A percentile compares a stretch with the other conserved stretches of the same genome.
These are phyloP conservation scores for Nemania bipapillata DNA, from an alignment of 2,329 filamentous ascomycete genomes.

Conservation along the genomic window DNA sequence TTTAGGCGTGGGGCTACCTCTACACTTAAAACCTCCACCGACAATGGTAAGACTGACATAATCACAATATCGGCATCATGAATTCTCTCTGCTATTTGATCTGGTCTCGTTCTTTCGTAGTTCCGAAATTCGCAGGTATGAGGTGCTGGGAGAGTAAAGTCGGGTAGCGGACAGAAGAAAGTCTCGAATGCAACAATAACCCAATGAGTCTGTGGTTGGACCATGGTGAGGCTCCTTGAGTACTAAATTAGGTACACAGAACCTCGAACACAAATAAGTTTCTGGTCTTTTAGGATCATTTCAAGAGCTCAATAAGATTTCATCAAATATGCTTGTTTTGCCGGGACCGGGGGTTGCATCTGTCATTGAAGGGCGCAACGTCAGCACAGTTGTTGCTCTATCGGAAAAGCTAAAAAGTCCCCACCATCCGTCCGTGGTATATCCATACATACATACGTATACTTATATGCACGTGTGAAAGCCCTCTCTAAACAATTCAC, in stretches of 20 bases:
- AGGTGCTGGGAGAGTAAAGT: constrained; percentile 46
- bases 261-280: background rate
- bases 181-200: constrained; percentile 53
- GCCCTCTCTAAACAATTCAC: too few species aligned
- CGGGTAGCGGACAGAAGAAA: constrained; percentile 48
- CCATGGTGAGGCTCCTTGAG: constrained; percentile 15
- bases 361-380: constrained; percentile 34
- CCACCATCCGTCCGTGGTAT: constrained; percentile 2
- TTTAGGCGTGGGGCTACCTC: constrained; percentile 49
- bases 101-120: constrained; percentile 45
- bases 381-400: background rate
- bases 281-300: background rate
- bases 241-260: background rate
- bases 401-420: background rate
- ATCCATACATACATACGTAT: too few species aligned
- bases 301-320: background rate
- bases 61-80: constrained; percentile 54
- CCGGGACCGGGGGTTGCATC: background rate
- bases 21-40: constrained; percentile 43
- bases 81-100: constrained; percentile 49
- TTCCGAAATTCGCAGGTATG: constrained; percentile 49
- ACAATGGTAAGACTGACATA: constrained; percentile 50
- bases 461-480: too few species aligned
- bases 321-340: constrained; percentile 2
- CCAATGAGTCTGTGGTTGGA: constrained; percentile 43